phyloP scores from a whole-genome alignment of 2,329 filamentous ascomycete species.

The Talaromyces sp. region DNA sequence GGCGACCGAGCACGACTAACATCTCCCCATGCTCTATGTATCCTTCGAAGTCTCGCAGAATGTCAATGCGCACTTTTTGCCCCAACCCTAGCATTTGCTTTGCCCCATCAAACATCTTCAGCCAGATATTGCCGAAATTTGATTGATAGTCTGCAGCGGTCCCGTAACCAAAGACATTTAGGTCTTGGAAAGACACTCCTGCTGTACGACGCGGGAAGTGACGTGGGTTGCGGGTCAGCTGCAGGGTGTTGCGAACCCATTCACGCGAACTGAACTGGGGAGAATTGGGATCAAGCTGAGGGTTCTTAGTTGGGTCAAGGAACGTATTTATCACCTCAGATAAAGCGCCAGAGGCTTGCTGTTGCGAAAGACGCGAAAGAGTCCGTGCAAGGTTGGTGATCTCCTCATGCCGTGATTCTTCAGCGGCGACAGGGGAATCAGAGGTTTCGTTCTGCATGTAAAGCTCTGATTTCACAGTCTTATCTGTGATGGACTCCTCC shows the following conservation, averaged over 20 bases:
- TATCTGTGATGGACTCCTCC: constrained; percentile 4
- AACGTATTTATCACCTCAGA: constrained; percentile 38
- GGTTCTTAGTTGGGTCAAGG: constrained; percentile 34
- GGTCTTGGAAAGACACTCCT: constrained; percentile 48
- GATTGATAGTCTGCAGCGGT: constrained; percentile 49
- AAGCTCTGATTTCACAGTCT: background rate
- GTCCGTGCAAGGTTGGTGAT: constrained; percentile 34
- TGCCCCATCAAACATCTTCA: constrained; percentile 37
- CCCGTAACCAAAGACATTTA: constrained; percentile 49
- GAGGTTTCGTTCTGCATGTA: constrained; percentile 23
- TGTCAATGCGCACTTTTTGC: constrained; percentile 54
- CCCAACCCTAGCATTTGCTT: constrained; percentile 32
- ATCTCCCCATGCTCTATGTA: constrained; percentile 59
- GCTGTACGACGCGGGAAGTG: constrained; percentile 37
- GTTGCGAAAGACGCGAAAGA: constrained; percentile 33
- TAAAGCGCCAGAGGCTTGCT: constrained; percentile 15
- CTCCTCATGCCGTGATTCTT: constrained; percentile 27
- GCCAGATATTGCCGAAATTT: constrained; percentile 46
- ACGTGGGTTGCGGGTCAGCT: constrained; percentile 34
- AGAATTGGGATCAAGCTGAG: constrained; percentile 46
- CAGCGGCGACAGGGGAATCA: constrained; percentile 26
- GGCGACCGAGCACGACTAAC: constrained; percentile 57
- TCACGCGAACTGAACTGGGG: constrained; percentile 46
- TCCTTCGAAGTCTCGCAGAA: constrained; percentile 66
- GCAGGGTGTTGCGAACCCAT: constrained; percentile 49